phyloP scores from a whole-genome alignment of 805 yeast genomes.

The Saccharomycopsis fermentans region DNA sequence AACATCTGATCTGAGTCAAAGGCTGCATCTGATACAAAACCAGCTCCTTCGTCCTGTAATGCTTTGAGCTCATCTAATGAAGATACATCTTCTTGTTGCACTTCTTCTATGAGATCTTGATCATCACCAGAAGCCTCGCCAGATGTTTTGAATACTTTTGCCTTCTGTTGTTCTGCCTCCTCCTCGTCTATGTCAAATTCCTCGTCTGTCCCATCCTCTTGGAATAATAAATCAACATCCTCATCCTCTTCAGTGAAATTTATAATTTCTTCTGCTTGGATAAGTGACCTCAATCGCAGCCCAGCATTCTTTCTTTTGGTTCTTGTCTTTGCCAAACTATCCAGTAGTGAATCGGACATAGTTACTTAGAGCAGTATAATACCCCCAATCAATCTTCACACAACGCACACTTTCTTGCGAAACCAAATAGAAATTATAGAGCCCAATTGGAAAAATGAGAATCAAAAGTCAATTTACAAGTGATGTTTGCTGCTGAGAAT shows the following conservation, averaged over 20 bases:
- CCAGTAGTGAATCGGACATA: conserved; percentile 24
- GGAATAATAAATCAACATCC: conserved; percentile 59
- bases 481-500: not conserved
- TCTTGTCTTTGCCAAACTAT: conserved; percentile 64
- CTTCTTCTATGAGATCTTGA: not conserved
- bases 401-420: not conserved
- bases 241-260: conserved; percentile 61
- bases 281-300: conserved; percentile 59
- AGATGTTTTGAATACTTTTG: not conserved
- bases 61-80: not conserved
- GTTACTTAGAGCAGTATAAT: not conserved
- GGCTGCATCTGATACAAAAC: not conserved
- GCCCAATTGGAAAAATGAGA: not conserved
- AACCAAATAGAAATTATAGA: not conserved
- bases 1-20: conserved; percentile 15
- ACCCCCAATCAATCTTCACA: too few relatives aligned
- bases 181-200: conserved; percentile 13
- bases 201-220: conserved; percentile 27
- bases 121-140: not conserved
- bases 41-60: not conserved
- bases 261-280: conserved; percentile 49
- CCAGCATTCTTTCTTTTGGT: conserved; percentile 85
- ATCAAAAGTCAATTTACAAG: not conserved
- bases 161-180: conserved; percentile 1
- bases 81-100: not conserved